Base-by-base conservation (phyloP, 305 asterid species). In the Euphrasia arctica region DNA sequence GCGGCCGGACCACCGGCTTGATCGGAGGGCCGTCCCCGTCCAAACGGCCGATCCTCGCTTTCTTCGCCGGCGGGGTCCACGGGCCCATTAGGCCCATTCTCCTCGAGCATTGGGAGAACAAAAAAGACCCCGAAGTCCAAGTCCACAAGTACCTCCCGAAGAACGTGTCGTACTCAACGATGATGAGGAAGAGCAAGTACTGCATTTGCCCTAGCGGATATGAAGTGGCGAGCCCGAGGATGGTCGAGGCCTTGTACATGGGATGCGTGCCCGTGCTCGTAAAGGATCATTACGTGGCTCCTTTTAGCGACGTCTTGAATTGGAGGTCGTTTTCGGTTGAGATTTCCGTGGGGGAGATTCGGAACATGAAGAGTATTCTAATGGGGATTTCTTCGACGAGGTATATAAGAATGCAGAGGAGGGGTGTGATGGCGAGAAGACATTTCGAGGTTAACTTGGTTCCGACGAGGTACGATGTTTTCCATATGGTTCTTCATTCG, bases 131-230 rank as follows among this genome's bases (percentile, higher is more conserved):
- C 2, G 95, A 91, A 0, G 73, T 91, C 3, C 95, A 80, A 59
- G 69, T 91, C 3, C 86, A 85, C 55, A 73, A 42, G 68, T 82
- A 88, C 43, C 86, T 91, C 10, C 95, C 96, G 0, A 77, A 85
- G 43, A 77, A 74, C 1, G 77, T 85, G 2, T 85, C 95, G 0
- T 91, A 91, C 67, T 71, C 75, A 4, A 93, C 69, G 0, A 83
- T 80, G 95, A 29, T 91, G 66, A 75, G 86, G 56, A 82, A 78
- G 77, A 88, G 95, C 79, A 82, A 67, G 84, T 91, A 65, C 65
- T 91, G 98, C 83, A 64, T 91, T 7, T 91, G 96, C 61, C 96
- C 98, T 0, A 91, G 98, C 7, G 96, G 96, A 0, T 91, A 84
- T 49, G 98, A 91, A 71, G 96, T 88, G 0, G 96, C 96, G 0